phyloP scores from a whole-genome alignment of 129 eudicot genomes.

The Lactuca saligna region DNA sequence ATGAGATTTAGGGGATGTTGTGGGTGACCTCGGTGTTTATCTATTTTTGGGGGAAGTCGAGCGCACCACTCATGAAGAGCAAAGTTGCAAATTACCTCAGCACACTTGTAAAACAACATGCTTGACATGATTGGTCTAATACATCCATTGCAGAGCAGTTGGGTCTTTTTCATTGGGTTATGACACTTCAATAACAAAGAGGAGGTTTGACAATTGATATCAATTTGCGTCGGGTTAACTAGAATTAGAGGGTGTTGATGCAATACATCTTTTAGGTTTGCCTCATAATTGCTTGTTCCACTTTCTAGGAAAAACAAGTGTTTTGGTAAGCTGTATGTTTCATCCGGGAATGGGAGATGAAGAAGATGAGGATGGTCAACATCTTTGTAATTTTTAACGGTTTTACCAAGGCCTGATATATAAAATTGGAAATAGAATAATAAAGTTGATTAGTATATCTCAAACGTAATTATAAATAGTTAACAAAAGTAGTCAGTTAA shows the following conservation, averaged over 20 bases:
- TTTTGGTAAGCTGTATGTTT: background rate
- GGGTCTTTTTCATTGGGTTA: background rate
- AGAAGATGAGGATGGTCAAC: too few relatives aligned
- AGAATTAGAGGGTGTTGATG: slow-evolving; percentile 24
- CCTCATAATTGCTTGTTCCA: background rate
- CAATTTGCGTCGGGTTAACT: background rate
- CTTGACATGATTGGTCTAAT: background rate
- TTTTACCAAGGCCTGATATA: too few relatives aligned
- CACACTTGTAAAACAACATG: slow-evolving; percentile 11
- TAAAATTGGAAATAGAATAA: background rate
- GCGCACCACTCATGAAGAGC: slow-evolving; percentile 11
- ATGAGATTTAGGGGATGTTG: background rate
- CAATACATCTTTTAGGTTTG: background rate
- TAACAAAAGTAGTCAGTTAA: background rate
- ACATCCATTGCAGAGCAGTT: slow-evolving; percentile 19
- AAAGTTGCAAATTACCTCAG: background rate
- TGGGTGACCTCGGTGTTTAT: background rate
- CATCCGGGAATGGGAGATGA: too few relatives aligned
- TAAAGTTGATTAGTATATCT: too few relatives aligned
- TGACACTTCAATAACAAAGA: background rate
- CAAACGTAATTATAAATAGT: too few relatives aligned
- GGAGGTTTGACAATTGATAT: background rate
- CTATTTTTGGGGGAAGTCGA: background rate
- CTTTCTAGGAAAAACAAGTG: background rate
- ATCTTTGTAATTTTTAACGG: too few relatives aligned